Conservation (phyloP, 352 stramenopile species). For the Pythium volutum region DNA sequence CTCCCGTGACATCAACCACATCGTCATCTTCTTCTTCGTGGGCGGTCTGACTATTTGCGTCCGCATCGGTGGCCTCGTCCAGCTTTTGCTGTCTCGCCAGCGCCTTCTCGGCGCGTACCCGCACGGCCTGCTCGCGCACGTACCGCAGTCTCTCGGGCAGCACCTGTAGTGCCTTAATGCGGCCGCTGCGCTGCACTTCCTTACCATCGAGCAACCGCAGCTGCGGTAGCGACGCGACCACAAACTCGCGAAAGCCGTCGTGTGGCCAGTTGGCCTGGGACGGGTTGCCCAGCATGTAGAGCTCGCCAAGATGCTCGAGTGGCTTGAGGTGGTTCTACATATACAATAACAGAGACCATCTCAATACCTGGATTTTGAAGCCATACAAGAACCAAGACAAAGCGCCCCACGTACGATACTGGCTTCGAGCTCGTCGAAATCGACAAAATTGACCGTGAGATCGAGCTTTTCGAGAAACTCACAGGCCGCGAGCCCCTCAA, state of each 20-base stretch:
- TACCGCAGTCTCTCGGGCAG: slow-evolving; percentile 45
- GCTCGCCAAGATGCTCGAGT: slow-evolving; percentile 82
- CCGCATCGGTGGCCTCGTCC: slow-evolving; percentile 7
- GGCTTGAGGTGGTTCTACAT: slow-evolving; percentile 63
- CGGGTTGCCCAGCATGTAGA: slow-evolving; percentile 95
- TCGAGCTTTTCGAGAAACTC: slow-evolving; percentile 93
- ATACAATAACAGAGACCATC: background rate
- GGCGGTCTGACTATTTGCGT: background rate
- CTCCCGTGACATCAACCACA: slow-evolving; percentile 37
- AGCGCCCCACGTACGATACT: slow-evolving; percentile 61
- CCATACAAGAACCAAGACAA: background rate
- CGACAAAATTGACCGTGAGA: slow-evolving; percentile 95
- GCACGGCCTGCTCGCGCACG: slow-evolving; percentile 31
- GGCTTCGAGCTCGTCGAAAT: slow-evolving; percentile 87
- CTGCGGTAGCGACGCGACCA: slow-evolving; percentile 85
- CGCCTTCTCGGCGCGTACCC: slow-evolving; percentile 24
- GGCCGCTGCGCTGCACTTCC: slow-evolving; percentile 80
- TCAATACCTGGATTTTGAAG: too few species aligned
- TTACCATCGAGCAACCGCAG: slow-evolving; percentile 88
- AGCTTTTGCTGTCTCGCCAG: slow-evolving; percentile 21
- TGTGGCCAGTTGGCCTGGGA: slow-evolving; percentile 68
- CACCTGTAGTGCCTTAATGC: slow-evolving; percentile 87
- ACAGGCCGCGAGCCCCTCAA: slow-evolving; percentile 82
- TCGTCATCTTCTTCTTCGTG: slow-evolving; percentile 20
- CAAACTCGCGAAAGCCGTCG: slow-evolving; percentile 70